Percentiles rank a stretch among this genome's conserved stretches.
Conservation (phyloP, 2,329 filamentous ascomycete genomes). For the Paecilomyces niveus region DNA sequence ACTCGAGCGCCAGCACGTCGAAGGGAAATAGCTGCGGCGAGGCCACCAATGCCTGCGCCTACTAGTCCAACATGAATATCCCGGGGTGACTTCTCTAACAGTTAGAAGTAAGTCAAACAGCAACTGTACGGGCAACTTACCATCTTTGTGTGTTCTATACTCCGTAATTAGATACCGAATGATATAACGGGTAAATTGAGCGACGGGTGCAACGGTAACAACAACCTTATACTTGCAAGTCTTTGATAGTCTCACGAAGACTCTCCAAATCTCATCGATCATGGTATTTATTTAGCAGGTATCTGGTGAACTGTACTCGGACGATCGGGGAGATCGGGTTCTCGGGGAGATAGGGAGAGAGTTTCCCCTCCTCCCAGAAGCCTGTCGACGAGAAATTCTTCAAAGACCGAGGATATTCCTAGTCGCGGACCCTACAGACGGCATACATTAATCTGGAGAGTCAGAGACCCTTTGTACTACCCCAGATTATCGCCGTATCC, state of each 20-base stretch:
- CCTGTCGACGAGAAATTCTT: neutral
- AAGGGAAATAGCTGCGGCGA: constrained; percentile 38
- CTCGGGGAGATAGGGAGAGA: neutral
- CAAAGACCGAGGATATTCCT: neutral
- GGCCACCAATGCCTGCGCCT: constrained; percentile 37
- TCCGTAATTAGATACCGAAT: neutral
- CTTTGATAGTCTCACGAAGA: neutral
- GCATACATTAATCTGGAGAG: neutral
- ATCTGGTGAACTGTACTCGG: neutral
- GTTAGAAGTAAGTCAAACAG: neutral
- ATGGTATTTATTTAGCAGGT: neutral
- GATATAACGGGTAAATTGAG: too few species aligned
- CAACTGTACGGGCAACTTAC: neutral
- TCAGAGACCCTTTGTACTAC: neutral
- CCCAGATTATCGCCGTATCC: neutral
- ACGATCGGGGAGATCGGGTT: neutral
- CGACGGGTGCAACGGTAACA: too few species aligned
- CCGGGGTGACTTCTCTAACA: neutral
- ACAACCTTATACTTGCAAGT: neutral
- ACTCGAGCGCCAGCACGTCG: constrained; percentile 32
- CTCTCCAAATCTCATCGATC: neutral
- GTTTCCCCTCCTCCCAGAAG: neutral
- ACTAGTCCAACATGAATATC: constrained; percentile 17
- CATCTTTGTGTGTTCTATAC: neutral
- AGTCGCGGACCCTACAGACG: neutral